These are phyloP conservation scores for Suillus cothurnatus DNA, from an alignment of 768 basidiomycete genomes.

Conservation along the genomic window DNA sequence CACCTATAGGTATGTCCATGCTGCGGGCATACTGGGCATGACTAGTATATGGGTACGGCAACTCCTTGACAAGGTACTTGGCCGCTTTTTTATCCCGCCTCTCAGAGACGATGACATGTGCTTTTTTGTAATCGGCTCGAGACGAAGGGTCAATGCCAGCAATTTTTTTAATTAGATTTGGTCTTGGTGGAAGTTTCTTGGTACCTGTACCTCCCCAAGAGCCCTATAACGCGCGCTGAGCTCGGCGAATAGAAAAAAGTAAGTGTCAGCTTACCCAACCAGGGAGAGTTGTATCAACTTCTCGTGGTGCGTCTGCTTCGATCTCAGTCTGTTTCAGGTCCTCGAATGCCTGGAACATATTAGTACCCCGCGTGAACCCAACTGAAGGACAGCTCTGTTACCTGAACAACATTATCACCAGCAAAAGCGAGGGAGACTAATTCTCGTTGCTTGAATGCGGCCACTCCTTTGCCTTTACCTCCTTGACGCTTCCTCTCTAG, in stretches of 20 bases:
- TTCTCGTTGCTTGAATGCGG: constrained; percentile 88
- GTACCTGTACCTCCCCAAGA: constrained; percentile 88
- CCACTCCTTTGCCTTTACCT: constrained; percentile 39
- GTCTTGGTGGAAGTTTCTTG: constrained; percentile 59
- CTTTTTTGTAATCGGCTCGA: constrained; percentile 83
- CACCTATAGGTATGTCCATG: constrained; percentile 80
- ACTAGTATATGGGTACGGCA: constrained; percentile 95
- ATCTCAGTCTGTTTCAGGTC: constrained; percentile 82
- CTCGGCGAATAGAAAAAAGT: constrained; percentile 3
- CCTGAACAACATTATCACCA: constrained; percentile 93
- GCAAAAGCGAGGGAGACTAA: constrained; percentile 95
- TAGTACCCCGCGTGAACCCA: neutral
- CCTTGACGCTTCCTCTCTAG: constrained; percentile 50
- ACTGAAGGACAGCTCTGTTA: constrained; percentile 34
- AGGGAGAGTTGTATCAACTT: constrained; percentile 87
- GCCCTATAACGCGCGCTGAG: constrained; percentile 52
- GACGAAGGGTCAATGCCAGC: constrained; percentile 77
- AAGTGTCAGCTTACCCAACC: constrained; percentile 74
- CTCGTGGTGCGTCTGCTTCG: constrained; percentile 82
- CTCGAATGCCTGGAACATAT: constrained; percentile 69
- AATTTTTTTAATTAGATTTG: constrained; percentile 76
- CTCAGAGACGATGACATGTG: constrained; percentile 94
- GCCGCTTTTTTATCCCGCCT: constrained; percentile 92
- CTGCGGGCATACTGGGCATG: constrained; percentile 89
- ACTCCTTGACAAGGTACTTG: constrained; percentile 86